Evolutionary conservation across 192 early-diverging fungal genomes (phyloP), one percentile per base, ranked within the genome.

Genomic region (Backusella macrospora): DNA sequence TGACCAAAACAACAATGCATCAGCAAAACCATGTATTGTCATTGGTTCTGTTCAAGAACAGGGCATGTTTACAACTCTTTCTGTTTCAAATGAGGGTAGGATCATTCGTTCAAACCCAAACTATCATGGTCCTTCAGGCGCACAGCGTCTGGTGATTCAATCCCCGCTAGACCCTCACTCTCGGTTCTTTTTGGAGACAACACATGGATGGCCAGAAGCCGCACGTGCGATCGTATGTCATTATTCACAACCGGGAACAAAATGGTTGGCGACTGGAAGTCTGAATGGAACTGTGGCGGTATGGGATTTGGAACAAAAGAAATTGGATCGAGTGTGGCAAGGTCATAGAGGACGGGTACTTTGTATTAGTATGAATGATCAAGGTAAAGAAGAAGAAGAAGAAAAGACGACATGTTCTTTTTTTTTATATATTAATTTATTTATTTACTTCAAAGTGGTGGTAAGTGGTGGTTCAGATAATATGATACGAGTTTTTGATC

Each of bases 311-410:
- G 63, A 72, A 1, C 63, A 73, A 13, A 55, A 63, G 8, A 38
- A 73, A 14, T 68, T 81, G 23, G 78, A 79, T 2, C 69, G 80
- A 8, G 65, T 74, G 34, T 86, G 85, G 85, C 73, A 82, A 14
- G 81, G 77, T 1, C 75, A 81, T 18, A 78, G 83, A 16, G 79
- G 83, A 6, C 55, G 83, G 18, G 85, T 84, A 1, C 71, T 86
- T 0, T 84, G 85, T 26, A 82, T 86, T 13, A 77, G 77, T 14
- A 84, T 86, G 85, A 86, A 84, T 71, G 80, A 82, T 26, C 75
- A 76, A 73, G 79, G 85, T 73, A 81, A 77, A 40, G 2, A 2
- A 34, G 2, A 1, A 71, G 9, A 15, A 21, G 4, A 10, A 55
- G 7, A 26, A 40, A 38, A 37, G 14, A n/a, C n/a, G n/a, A n/a